Evolutionary conservation across 2,329 filamentous ascomycete genomes (phyloP), one percentile per base, ranked within the genome.

Genomic region (Aspergillus chevalieri): DNA sequence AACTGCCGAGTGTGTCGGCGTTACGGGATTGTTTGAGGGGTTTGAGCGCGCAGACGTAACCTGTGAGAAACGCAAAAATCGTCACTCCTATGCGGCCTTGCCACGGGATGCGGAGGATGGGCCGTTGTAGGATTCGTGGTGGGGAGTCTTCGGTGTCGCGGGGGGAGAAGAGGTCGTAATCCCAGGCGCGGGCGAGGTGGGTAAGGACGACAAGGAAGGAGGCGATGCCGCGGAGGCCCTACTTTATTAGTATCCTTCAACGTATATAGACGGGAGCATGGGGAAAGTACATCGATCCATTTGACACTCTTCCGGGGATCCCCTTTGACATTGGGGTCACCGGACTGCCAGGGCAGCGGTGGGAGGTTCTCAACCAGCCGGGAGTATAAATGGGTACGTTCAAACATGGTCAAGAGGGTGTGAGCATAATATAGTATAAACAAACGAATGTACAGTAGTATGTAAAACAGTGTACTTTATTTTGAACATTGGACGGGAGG

Each of bases 221-320:
- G 17, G 76, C 77, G 34, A 80, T 69, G 52, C 77, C 76, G 53
- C 77, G 72, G 17, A 80, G 69, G 49, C 76, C 77, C 76, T 78
- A 48, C 38, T 26, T 12, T 2, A 17, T 47, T 1, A 47, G 42
- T 44, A 48, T 3, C 34, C 21, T 22, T 22, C 3, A 22, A 22
- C 24, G 8, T 10, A 38, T 17, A 43, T n/a, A 15, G 19, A 44
- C 46, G 43, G 8, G 43, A 33, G 17, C 12, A 14, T 14, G 7
- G 42, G 50, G 43, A 30, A 74, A 78, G 65, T 69, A 81, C 78
- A 72, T 81, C 78, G 38, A 81, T 78, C 78, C 78, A 81, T 69
- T 81, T 81, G 19, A 82, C 78, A 53, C 63, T 66, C 51, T 67
- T 68, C 43, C 57, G 58, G 2, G 65, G 63, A 46, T 68, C 65